These are phyloP conservation scores for Blastocladiella britannica DNA, from an alignment of 192 early-diverging fungal genomes.

Conservation along the genomic window DNA sequence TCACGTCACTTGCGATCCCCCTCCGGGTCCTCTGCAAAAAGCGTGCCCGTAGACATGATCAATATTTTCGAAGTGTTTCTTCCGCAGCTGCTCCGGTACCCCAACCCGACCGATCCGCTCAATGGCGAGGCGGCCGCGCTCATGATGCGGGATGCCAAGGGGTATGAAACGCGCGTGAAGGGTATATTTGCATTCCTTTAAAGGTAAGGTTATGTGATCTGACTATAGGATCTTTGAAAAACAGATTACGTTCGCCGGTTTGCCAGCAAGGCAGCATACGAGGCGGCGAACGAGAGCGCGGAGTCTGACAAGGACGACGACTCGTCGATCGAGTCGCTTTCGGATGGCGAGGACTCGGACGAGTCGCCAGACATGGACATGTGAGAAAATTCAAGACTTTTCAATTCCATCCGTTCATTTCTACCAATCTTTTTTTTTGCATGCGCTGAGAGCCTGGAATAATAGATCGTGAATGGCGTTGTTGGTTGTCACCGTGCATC, in stretches of 20 bases:
- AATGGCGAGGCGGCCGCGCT: constrained; percentile 97
- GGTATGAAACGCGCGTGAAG: constrained; percentile 85
- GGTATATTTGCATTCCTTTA: constrained; percentile 18
- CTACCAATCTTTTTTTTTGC: too few species aligned
- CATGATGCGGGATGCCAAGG: constrained; percentile 76
- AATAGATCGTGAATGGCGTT: too few species aligned
- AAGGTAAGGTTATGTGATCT: not conserved
- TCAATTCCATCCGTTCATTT: too few species aligned
- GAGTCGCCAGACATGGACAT: constrained; percentile 63
- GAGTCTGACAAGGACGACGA: constrained; percentile 49
- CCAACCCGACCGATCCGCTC: constrained; percentile 97
- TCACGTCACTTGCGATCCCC: not conserved
- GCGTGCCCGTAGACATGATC: constrained; percentile 58
- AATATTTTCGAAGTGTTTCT: constrained; percentile 99
- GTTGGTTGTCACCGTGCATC: too few species aligned
- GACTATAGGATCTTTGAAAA: not conserved
- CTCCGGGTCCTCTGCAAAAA: not conserved
- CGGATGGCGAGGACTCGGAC: constrained; percentile 70
- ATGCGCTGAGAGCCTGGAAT: too few species aligned
- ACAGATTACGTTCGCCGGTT: constrained; percentile 61
- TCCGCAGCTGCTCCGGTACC: constrained; percentile 91
- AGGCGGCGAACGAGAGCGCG: constrained; percentile 47
- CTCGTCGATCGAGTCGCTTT: constrained; percentile 61
- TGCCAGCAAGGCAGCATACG: constrained; percentile 69
- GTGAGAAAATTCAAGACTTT: too few species aligned